Conservation (phyloP, 148 eudicot species). For the Cornus suecica region DNA sequence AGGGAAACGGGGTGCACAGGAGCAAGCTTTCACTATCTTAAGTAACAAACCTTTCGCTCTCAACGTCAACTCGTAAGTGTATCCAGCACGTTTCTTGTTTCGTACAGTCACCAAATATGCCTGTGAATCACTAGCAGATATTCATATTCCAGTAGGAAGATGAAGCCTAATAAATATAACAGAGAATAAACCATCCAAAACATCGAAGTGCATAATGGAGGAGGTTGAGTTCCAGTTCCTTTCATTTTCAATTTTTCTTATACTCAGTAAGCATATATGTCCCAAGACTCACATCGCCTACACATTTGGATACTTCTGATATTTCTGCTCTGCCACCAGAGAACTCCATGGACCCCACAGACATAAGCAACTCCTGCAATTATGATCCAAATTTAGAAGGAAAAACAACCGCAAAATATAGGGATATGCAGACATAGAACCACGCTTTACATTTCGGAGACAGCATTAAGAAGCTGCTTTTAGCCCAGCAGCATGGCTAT, state of each 20-base stretch:
- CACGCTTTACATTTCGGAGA: background rate
- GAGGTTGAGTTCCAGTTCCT: background rate
- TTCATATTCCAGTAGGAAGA: background rate
- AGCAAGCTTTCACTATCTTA: background rate
- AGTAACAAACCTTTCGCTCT: conserved; percentile 61
- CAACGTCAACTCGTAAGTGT: conserved; percentile 79
- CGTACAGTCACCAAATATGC: conserved; percentile 89
- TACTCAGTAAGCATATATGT: background rate
- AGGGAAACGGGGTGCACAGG: background rate
- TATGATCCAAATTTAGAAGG: conserved; percentile 1
- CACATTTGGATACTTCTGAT: conserved; percentile 75
- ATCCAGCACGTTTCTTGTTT: conserved; percentile 95
- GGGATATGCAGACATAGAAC: background rate
- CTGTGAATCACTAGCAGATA: conserved; percentile 32
- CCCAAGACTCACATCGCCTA: conserved; percentile 79
- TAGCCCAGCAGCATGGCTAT: conserved; percentile 9
- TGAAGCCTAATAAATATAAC: background rate
- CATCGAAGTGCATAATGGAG: background rate
- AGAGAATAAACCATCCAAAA: background rate
- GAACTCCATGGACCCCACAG: conserved; percentile 63
- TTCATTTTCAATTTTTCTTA: background rate
- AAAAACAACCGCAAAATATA: background rate
- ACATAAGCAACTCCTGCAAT: conserved; percentile 78
- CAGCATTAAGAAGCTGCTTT: background rate
- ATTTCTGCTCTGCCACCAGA: conserved; percentile 84